Evolutionary conservation across 2,329 filamentous ascomycete species (phyloP), one percentile per base, ranked within the genome.

Genomic region (Coniochaeta prunicola): DNA sequence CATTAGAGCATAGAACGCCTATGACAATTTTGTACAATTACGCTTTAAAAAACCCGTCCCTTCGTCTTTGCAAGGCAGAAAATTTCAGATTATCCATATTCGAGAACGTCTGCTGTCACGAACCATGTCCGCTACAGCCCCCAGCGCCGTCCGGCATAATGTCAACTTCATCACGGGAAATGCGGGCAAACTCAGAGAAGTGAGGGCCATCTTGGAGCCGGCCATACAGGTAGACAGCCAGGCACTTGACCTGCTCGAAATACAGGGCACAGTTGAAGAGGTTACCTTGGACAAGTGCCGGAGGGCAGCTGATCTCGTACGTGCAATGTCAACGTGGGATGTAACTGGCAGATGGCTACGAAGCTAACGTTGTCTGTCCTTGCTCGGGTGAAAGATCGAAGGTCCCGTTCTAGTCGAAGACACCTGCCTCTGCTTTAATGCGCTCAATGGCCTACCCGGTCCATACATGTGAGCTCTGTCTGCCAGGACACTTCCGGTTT

Each of bases 101-200:
- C 17, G 15, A 38, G 36, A 38, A 53, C 59, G 66, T 61, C 57
- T 81, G 81, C 76, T 71, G 76, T 55, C 72, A 76, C 48, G 77
- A 78, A 64, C 74, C 54, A 67, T 66, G 64, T 58, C 63, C 17
- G 36, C 61, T 28, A 33, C 30, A 34, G 30, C 7, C 48, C 62
- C 64, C n/a, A 64, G 63, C 38, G 58, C 62, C 40, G 61, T 64
- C 34, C 62, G 68, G 15, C 70, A 71, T 4, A 68, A 72, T 6
- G 73, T 99, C 64, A 92, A 96, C 75, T 99, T 99, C 78, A 96
- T 99, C 71, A 97, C 93, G 1, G 90, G 93, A 74, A 99, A 99
- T 76, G 86, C 88, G 69, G 96, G 96, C 78, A 99, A 99, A 78
- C 82, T 99, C 59, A 78, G 81, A 59, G 94, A 99, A 77, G 92